phyloP scores from a whole-genome alignment of 352 stramenopile genomes.

The Phytophthora boehmeriae region DNA sequence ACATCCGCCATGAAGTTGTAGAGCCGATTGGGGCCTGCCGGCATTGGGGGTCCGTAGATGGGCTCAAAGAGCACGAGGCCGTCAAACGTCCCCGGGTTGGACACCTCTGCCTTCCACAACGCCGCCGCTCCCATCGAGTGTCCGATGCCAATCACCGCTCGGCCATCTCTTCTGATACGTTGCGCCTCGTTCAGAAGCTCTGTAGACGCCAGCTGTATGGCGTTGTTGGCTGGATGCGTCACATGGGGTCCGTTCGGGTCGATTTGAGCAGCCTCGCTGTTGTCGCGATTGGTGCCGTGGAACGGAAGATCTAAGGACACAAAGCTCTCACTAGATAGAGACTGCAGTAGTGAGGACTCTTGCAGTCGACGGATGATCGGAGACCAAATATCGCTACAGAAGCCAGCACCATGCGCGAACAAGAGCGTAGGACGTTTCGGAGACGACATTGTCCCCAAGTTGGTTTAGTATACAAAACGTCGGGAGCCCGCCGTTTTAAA shows the following conservation, averaged over 20 bases:
- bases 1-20: constrained; percentile 36
- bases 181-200: constrained; percentile 19
- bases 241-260: constrained; percentile 37
- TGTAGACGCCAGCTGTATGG: constrained; percentile 21
- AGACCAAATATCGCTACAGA: constrained; percentile 55
- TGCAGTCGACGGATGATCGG: constrained; percentile 44
- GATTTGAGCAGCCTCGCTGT: constrained; percentile 34
- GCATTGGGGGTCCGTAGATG: constrained; percentile 30
- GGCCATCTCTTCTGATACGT: neutral
- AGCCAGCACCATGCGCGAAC: constrained; percentile 51
- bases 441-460: too few relatives aligned
- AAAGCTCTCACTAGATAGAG: constrained; percentile 4
- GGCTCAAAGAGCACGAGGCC: constrained; percentile 56
- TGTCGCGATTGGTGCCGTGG: constrained; percentile 46
- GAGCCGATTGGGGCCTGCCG: neutral
- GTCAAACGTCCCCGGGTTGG: constrained; percentile 46
- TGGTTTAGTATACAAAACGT: too few relatives aligned
- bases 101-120: constrained; percentile 38
- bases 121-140: constrained; percentile 51
- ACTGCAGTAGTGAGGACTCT: constrained; percentile 30
- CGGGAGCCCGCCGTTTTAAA: too few relatives aligned
- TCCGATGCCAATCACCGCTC: constrained; percentile 55
- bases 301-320: constrained; percentile 45
- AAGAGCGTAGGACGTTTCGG: constrained; percentile 35
- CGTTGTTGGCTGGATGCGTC: constrained; percentile 45